Percentiles rank a stretch among this genome's conserved stretches.
These are phyloP conservation scores for Lachancea lanzarotensis DNA, from an alignment of 805 yeast species.

Conservation along the genomic window DNA sequence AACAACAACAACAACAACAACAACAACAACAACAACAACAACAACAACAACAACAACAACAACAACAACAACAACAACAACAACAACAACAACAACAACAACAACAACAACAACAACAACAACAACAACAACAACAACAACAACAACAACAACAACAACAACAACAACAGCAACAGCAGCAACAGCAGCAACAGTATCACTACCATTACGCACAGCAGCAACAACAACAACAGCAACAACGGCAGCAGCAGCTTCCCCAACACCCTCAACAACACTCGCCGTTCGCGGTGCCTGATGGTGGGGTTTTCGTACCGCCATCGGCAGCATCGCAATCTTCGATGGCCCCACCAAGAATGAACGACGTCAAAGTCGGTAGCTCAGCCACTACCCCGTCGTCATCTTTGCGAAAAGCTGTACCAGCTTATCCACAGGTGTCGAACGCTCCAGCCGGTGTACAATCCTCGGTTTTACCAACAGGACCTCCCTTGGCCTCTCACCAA, in stretches of 20 bases:
- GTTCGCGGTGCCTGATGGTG: not conserved
- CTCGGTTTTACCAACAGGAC: not conserved
- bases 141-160: not conserved
- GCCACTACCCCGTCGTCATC: slow-evolving; percentile 1
- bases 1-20: not conserved
- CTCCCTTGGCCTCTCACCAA: not conserved
- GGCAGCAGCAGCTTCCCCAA: slow-evolving; percentile 3
- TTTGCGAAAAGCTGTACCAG: not conserved
- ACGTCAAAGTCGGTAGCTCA: not conserved
- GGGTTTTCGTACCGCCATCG: not conserved
- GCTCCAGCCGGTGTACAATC: slow-evolving; percentile 2
- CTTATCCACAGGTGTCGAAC: not conserved
- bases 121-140: not conserved
- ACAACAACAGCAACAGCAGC: not conserved
- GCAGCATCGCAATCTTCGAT: not conserved
- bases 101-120: not conserved
- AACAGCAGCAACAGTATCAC: not conserved
- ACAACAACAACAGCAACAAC: slow-evolving; percentile 3
- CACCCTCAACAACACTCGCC: not conserved
- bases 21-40: not conserved
- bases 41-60: slow-evolving; percentile 6
- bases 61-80: slow-evolving; percentile 4
- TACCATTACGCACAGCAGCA: not conserved
- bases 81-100: not conserved
- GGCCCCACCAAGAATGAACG: slow-evolving; percentile 6